Evolutionary conservation across 345 rosid species (phyloP).

Genomic region (Eucalyptus tenuipes): DNA sequence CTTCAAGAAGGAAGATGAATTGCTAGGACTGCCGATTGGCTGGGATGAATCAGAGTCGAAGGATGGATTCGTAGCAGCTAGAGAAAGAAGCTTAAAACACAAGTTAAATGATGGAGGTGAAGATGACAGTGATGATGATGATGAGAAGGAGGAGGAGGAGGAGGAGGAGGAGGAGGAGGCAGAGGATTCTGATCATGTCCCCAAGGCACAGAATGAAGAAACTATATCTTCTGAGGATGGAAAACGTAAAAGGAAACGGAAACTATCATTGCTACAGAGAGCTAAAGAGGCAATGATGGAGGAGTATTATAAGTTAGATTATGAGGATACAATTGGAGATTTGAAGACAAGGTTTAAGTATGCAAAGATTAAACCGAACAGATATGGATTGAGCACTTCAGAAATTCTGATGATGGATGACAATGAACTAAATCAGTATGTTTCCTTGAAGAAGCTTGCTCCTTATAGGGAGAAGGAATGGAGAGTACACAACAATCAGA

Average conservation of each 20-base stretch:
- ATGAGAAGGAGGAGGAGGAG: background rate
- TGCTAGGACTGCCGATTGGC: conserved; percentile 68
- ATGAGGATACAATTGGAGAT: conserved; percentile 81
- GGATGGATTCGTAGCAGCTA: conserved; percentile 56
- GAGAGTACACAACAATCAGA: conserved; percentile 46
- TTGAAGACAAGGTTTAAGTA: conserved; percentile 88
- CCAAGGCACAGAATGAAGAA: background rate
- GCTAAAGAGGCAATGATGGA: conserved; percentile 75
- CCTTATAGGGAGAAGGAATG: conserved; percentile 70
- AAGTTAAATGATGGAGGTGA: conserved; percentile 14
- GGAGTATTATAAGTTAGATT: conserved; percentile 83
- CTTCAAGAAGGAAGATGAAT: conserved; percentile 77
- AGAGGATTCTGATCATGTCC: background rate
- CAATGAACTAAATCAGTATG: conserved; percentile 71
- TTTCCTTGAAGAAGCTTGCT: conserved; percentile 73
- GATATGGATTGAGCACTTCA: conserved; percentile 36
- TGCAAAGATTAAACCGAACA: conserved; percentile 59
- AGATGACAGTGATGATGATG: background rate
- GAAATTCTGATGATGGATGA: conserved; percentile 62
- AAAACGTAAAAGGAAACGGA: conserved; percentile 59
- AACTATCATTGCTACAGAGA: conserved; percentile 46
- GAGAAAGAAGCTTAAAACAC: conserved; percentile 38
- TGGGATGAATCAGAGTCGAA: conserved; percentile 41
- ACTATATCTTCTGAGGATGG: conserved; percentile 23
- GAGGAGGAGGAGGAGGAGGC: conserved; percentile 2